Percentiles rank a stretch among this genome's conserved stretches.
Evolutionary conservation across 176 grass and related monocot species (phyloP).

Genomic region (Dactylis glomerata): DNA sequence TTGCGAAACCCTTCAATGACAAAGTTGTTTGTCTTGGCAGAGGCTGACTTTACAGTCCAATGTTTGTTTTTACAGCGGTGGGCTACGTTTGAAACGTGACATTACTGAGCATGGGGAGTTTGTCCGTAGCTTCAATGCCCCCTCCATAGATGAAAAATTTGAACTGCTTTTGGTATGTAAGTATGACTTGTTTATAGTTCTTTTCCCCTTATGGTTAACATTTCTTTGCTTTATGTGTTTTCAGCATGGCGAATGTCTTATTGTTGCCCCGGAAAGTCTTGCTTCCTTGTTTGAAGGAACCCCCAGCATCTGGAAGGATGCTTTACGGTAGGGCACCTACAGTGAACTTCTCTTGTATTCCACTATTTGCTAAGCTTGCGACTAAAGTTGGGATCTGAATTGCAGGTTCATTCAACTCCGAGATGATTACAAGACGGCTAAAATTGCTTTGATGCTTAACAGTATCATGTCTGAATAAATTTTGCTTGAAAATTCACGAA

Average conservation of each 20-base stretch:
- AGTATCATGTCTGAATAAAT: no score
- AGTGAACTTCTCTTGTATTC: neutral
- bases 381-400: conserved; percentile 13
- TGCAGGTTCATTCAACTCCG: conserved; percentile 94
- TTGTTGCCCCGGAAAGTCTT: conserved; percentile 97
- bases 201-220: neutral
- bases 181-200: conserved; percentile 3
- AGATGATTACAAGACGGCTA: conserved; percentile 92
- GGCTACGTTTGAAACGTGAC: conserved; percentile 93
- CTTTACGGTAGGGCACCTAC: conserved; percentile 57
- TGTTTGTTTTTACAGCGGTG: conserved; percentile 70
- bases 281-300: conserved; percentile 92
- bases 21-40: no score
- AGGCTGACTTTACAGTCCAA: no score
- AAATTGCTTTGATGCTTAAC: conserved; percentile 88
- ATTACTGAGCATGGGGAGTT: conserved; percentile 98
- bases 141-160: conserved; percentile 96
- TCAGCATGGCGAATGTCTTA: conserved; percentile 92
- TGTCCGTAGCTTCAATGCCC: conserved; percentile 94
- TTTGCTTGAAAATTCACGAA: no score
- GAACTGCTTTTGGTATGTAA: conserved; percentile 97
- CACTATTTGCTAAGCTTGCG: neutral
- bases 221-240: conserved; percentile 17
- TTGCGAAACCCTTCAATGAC: no score
- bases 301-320: conserved; percentile 90